Evolutionary conservation across 1,139 yeast genomes (phyloP).

Genomic region (Saccharomycopsis hybrid): DNA sequence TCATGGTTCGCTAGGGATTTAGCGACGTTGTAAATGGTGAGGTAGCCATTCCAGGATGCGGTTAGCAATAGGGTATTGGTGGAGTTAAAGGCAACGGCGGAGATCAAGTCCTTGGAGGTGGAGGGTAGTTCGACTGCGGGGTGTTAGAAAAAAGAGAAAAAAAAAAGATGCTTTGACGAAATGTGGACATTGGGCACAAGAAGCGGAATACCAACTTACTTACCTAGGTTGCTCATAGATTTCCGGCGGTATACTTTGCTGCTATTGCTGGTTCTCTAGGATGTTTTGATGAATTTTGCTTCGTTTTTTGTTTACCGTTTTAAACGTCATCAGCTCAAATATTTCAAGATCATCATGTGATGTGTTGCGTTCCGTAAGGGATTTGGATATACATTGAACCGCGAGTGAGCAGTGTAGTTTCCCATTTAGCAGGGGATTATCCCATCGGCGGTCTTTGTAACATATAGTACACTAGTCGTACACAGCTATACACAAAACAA

Average conservation of each 20-base stretch:
- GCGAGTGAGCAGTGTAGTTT: not conserved
- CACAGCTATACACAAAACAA: not conserved
- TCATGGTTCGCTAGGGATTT: too few relatives aligned
- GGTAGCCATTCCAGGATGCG: conserved; percentile 18
- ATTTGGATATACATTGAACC: too few relatives aligned
- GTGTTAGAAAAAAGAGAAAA: not conserved
- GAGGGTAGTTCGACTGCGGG: conserved; percentile 11
- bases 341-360: too few relatives aligned
- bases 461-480: not conserved
- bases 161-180: not conserved
- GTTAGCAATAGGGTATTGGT: conserved; percentile 1
- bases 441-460: not conserved
- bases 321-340: too few relatives aligned
- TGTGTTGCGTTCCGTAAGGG: too few relatives aligned
- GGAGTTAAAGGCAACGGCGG: conserved; percentile 15
- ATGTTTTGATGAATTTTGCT: too few relatives aligned
- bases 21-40: conserved; percentile 9
- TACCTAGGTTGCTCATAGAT: conserved; percentile 1
- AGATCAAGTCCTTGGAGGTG: conserved; percentile 13
- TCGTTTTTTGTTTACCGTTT: too few relatives aligned
- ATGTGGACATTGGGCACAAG: not conserved
- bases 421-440: too few relatives aligned
- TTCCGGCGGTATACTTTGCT: not conserved
- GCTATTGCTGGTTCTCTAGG: too few relatives aligned
- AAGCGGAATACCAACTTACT: not conserved